Evolutionary conservation across 129 eudicot genomes (phyloP).

Genomic region (Chrysanthemum lavandulifolium): DNA sequence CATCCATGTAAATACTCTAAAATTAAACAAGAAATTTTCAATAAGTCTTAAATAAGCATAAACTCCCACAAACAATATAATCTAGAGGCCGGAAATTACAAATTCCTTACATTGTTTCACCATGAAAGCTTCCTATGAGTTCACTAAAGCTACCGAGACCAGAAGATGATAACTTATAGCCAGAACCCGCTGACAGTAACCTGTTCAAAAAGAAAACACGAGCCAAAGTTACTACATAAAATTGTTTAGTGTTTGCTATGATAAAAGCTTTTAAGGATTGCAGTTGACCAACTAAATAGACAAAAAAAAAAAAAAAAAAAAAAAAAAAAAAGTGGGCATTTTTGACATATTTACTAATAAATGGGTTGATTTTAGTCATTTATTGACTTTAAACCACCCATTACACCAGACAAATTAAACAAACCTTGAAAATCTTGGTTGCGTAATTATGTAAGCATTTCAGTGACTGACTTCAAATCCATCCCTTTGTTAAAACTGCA

Average conservation of each 20-base stretch:
- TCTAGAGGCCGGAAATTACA: too few species aligned
- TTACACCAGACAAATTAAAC: too few species aligned
- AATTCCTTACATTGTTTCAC: too few species aligned
- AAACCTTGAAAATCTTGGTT: too few species aligned
- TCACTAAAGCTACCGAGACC: not conserved
- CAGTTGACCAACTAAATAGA: not conserved
- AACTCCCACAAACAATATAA: constrained; percentile 1
- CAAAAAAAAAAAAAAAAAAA: not conserved
- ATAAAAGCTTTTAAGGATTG: not conserved
- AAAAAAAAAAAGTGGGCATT: not conserved
- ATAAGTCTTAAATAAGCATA: constrained; percentile 1
- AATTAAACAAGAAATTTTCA: not conserved
- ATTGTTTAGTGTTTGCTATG: not conserved
- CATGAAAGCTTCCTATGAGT: too few species aligned
- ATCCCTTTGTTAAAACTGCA: constrained; percentile 57
- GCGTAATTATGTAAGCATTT: not conserved
- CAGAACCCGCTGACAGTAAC: not conserved
- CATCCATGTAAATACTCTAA: too few species aligned
- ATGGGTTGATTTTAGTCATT: too few species aligned
- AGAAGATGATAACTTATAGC: too few species aligned
- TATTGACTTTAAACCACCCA: too few species aligned
- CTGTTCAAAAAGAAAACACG: constrained; percentile 10
- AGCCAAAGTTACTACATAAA: not conserved
- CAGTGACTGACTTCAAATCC: constrained; percentile 50
- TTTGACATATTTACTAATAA: constrained; percentile 1